Percentiles rank a stretch among this genome's conserved stretches.
phyloP scores from a whole-genome alignment of 2,329 filamentous ascomycete genomes.

The Paecilomyces sp. region DNA sequence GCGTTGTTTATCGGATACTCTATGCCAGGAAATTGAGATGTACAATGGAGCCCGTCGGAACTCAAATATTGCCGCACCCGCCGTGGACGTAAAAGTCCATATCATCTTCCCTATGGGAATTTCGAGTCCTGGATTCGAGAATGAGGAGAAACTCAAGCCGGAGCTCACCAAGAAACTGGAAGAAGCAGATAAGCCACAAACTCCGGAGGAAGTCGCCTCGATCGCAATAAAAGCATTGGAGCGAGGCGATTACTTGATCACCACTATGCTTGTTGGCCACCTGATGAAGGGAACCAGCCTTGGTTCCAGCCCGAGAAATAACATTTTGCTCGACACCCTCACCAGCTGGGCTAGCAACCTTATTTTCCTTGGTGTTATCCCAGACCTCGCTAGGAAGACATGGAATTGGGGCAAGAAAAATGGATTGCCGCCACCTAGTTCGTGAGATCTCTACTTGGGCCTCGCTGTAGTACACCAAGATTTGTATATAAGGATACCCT shows the following conservation, averaged over 20 bases:
- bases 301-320: constrained; percentile 48
- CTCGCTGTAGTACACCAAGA: constrained; percentile 6
- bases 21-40: constrained; percentile 75
- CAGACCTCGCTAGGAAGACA: constrained; percentile 51
- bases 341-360: constrained; percentile 48
- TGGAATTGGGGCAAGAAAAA: constrained; percentile 52
- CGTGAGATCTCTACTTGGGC: constrained; percentile 5
- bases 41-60: constrained; percentile 62
- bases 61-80: constrained; percentile 32
- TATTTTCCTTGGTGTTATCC: constrained; percentile 50
- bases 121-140: constrained; percentile 62
- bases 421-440: constrained; percentile 27
- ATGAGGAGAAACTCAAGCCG: constrained; percentile 74
- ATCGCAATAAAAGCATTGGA: constrained; percentile 68
- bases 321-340: constrained; percentile 47
- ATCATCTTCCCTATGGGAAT: constrained; percentile 82
- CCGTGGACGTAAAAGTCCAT: constrained; percentile 69
- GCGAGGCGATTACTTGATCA: constrained; percentile 70
- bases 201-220: constrained; percentile 68
- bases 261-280: constrained; percentile 64
- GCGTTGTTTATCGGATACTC: constrained; percentile 70
- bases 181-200: constrained; percentile 71
- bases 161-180: constrained; percentile 72
- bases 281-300: constrained; percentile 59
- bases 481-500: constrained; percentile 23